A percentile compares a stretch with the other conserved stretches of the same genome.
These are phyloP conservation scores for Penicillium verrucosum DNA, from an alignment of 2,329 filamentous ascomycete species.

Conservation along the genomic window DNA sequence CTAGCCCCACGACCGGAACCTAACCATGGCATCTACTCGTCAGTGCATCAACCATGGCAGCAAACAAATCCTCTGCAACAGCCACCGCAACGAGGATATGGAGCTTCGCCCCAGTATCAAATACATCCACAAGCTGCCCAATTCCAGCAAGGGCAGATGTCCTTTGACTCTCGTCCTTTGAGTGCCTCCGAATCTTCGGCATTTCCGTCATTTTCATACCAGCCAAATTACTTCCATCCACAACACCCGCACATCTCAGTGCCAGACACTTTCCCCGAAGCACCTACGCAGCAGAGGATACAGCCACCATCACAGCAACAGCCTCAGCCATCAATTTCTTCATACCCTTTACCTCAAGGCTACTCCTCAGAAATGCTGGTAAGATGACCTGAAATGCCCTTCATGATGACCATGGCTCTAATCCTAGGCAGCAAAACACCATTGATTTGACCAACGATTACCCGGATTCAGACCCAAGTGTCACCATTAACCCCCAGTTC, in stretches of 20 bases:
- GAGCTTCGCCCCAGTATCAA: constrained; percentile 30
- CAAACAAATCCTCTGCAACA: constrained; percentile 30
- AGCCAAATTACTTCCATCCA: constrained; percentile 31
- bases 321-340: constrained; percentile 21
- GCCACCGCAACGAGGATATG: constrained; percentile 29
- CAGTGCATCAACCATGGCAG: constrained; percentile 34
- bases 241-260: constrained; percentile 25
- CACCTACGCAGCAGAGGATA: constrained; percentile 16
- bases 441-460: constrained; percentile 35
- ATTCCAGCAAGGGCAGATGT: constrained; percentile 31
- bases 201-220: constrained; percentile 34
- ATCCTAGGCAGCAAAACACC: constrained; percentile 22
- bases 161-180: constrained; percentile 30
- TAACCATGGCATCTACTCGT: constrained; percentile 33
- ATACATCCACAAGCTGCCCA: constrained; percentile 26
- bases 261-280: constrained; percentile 29
- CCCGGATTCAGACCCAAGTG: constrained; percentile 17
- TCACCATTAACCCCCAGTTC: constrained; percentile 42
- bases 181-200: constrained; percentile 30
- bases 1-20: constrained; percentile 25
- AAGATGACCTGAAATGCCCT: neutral
- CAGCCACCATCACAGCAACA: constrained; percentile 18
- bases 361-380: constrained; percentile 28
- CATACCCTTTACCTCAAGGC: constrained; percentile 28
- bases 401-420: constrained; percentile 5